Evolutionary conservation across 164 flowering plant species (phyloP).

Genomic region (Piper longum): DNA sequence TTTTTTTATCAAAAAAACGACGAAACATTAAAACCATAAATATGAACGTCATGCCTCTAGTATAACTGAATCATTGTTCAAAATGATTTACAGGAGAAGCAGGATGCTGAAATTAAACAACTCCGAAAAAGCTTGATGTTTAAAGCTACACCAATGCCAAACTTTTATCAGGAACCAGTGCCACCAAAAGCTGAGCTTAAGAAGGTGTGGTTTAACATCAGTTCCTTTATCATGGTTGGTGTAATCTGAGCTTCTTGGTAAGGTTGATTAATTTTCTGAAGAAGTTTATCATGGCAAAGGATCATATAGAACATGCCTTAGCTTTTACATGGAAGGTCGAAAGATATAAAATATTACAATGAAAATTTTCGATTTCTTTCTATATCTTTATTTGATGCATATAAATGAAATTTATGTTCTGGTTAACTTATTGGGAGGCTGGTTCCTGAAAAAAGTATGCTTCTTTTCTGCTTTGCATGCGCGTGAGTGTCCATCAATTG

Average conservation of each 20-base stretch:
- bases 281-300: too few relatives aligned
- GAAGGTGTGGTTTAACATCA: constrained; percentile 34
- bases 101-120: constrained; percentile 65
- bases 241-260: too few relatives aligned
- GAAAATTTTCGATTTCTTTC: too few relatives aligned
- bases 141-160: constrained; percentile 85
- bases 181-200: constrained; percentile 64
- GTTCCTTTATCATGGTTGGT: not conserved
- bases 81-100: constrained; percentile 36
- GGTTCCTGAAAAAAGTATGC: not conserved
- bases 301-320: too few relatives aligned
- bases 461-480: not conserved
- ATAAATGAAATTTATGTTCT: too few relatives aligned
- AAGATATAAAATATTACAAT: too few relatives aligned
- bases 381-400: too few relatives aligned
- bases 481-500: not conserved
- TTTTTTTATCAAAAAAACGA: too few relatives aligned
- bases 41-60: not conserved
- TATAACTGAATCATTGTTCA: not conserved
- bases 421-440: too few relatives aligned
- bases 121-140: constrained; percentile 73
- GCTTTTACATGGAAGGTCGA: too few relatives aligned
- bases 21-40: too few relatives aligned
- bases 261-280: too few relatives aligned
- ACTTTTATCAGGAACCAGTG: constrained; percentile 72